Evolutionary conservation across 768 basidiomycete species (phyloP), one percentile per base, ranked within the genome.

Genomic region (Plicaturopsis crispa): DNA sequence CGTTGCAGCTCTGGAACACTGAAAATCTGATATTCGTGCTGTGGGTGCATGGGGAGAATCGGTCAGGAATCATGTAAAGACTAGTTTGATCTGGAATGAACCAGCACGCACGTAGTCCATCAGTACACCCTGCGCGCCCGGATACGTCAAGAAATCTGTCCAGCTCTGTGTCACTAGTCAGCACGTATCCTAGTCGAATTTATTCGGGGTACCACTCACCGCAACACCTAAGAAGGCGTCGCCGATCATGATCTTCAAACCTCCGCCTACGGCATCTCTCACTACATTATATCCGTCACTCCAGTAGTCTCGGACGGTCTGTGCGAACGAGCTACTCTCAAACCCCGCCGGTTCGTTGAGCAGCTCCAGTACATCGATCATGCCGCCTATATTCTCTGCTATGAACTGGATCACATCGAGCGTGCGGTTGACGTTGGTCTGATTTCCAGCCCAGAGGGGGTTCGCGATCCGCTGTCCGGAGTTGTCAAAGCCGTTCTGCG

Each of bases 1-100:
- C 75, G 68, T 21, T 61, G 52, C 6, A 85, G 62, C 48, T 83
- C 73, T 2, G 48, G 47, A 47, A 70, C 62, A 42, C 73, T 78
- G 61, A 86, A 85, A 38, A 85, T 72, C 54, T 84, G 83, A 49
- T 86, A 85, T 54, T 79, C 71, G 51, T 85, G 81, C 75, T 82
- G 38, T 6, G 38, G 24, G 34, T 21, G 42, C 10, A 42, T 10
- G 19, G 26, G 36, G 5, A 37, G 20, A 21, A 33, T 14, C 37
- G 34, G 38, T 38, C 19, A 18, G 5, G 22, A 19, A 12, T n/a
- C n/a, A n/a, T n/a, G n/a, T n/a, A n/a, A n/a, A n/a, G n/a, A n/a
- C n/a, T n/a, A n/a, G n/a, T n/a, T n/a, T n/a, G n/a, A n/a, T n/a
- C n/a, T n/a, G n/a, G n/a, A n/a, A n/a, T n/a, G n/a, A n/a, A n/a